phyloP scores from a whole-genome alignment of 2,329 filamentous ascomycete species.

The Nothophoma quercina region DNA sequence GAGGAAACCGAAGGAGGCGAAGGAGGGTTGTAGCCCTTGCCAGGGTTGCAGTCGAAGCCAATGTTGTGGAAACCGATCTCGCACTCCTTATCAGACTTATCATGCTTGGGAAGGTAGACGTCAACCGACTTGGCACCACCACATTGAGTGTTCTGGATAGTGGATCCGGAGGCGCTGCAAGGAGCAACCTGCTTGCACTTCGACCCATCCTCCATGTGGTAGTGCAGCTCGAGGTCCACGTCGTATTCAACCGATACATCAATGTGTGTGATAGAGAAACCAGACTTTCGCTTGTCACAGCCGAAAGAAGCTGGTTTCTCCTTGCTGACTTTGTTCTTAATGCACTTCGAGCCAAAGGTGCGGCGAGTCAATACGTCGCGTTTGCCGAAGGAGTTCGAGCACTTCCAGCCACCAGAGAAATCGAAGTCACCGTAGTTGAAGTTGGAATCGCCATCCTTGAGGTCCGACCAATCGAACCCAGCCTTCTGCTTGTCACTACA shows the following conservation, averaged over 20 bases:
- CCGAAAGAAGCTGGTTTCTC: conserved; percentile 71
- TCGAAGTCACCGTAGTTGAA: conserved; percentile 73
- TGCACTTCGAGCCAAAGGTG: conserved; percentile 53
- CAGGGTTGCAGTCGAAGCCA: conserved; percentile 72
- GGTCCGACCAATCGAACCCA: conserved; percentile 76
- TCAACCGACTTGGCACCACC: conserved; percentile 86
- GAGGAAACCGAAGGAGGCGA: conserved; percentile 23
- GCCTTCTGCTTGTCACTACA: conserved; percentile 73
- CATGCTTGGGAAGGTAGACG: conserved; percentile 64
- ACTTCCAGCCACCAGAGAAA: conserved; percentile 70
- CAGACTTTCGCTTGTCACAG: conserved; percentile 56
- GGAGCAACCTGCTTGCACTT: conserved; percentile 77
- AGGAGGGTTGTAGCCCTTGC: conserved; percentile 33
- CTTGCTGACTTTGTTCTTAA: conserved; percentile 56
- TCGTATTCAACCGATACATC: conserved; percentile 78
- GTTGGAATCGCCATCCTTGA: conserved; percentile 61
- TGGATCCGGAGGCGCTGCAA: conserved; percentile 60
- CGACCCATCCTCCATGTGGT: conserved; percentile 82
- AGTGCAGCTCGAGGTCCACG: conserved; percentile 83
- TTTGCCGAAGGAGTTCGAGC: conserved; percentile 67
- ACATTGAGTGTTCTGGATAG: conserved; percentile 84
- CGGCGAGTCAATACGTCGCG: conserved; percentile 62
- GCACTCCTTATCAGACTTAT: conserved; percentile 64
- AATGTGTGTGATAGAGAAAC: conserved; percentile 79
- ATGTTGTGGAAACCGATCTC: conserved; percentile 77